Percentiles rank a stretch among this genome's conserved stretches.
phyloP scores from a whole-genome alignment of 305 asterid genomes.

The Fraxinus greggii region DNA sequence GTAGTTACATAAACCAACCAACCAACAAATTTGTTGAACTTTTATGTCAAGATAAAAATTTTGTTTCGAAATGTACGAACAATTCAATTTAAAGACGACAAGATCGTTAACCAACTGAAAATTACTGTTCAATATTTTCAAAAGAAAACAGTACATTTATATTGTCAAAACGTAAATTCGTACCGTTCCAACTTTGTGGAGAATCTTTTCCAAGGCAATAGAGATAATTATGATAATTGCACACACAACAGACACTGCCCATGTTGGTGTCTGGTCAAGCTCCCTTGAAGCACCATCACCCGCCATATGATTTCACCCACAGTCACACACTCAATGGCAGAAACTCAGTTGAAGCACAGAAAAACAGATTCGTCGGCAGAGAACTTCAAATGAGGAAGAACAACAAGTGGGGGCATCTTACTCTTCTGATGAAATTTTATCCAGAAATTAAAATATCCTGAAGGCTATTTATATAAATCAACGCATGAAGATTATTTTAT shows the following conservation, averaged over 20 bases:
- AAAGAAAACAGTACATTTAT: not conserved
- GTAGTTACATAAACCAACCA: slow-evolving; percentile 16
- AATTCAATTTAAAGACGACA: slow-evolving; percentile 10
- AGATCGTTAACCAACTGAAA: slow-evolving; percentile 1
- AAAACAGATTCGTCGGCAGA: slow-evolving; percentile 11
- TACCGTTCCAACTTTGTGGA: slow-evolving; percentile 70
- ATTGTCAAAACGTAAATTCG: not conserved
- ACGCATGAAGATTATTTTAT: not conserved
- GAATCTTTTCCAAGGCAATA: slow-evolving; percentile 55
- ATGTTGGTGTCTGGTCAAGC: slow-evolving; percentile 66
- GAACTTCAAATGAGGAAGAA: slow-evolving; percentile 10
- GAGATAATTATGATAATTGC: slow-evolving; percentile 61
- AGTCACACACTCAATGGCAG: not conserved
- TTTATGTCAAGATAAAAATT: slow-evolving; percentile 2
- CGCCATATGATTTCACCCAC: slow-evolving; percentile 34
- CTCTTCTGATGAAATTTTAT: not conserved
- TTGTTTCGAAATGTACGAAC: not conserved
- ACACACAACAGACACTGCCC: slow-evolving; percentile 85
- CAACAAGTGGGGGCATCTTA: not conserved
- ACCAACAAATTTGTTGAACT: slow-evolving; percentile 1
- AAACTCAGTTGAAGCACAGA: slow-evolving; percentile 7
- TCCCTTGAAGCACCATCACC: slow-evolving; percentile 29
- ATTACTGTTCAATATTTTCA: not conserved
- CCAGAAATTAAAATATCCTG: not conserved
- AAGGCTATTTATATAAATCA: not conserved